Evolutionary conservation across 352 stramenopile species (phyloP), one percentile per base, ranked within the genome.

Genomic region (Globisporangium cystogenes): DNA sequence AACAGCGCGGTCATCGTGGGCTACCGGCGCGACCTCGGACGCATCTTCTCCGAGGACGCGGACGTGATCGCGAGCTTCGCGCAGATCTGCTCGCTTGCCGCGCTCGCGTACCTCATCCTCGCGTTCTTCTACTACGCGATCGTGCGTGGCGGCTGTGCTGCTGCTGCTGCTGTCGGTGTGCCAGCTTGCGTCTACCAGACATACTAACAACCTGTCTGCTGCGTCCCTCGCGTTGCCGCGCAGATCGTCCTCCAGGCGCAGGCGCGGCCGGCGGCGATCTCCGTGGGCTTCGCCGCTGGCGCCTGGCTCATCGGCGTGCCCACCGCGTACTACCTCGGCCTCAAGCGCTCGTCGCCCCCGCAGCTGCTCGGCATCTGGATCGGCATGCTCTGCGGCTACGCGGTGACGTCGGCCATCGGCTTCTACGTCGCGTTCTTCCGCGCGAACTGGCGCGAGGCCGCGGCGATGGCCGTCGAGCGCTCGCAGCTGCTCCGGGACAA

Each of bases 91-190:
- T 58, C 62, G 14, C 59, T 91, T 10, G 68, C 79, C 0, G 72
- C 68, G 10, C 47, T 86, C 21, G 79, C 70, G 8, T 94, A 94
- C 60, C 56, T 84, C 43, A 68, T 83, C 7, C 68, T 96, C 23
- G 64, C 53, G n/a, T 83, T 94, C 59, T 93, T 93, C 66, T 96
- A 87, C 65, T 84, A 82, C 44, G 70, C 81, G 12, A 78, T 91
- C 51, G 79, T 84, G 51, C 57, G 69, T 71, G 12, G 10, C 27
- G 7, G 21, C n/a, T 18, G 20, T 18, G 21, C n/a, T 18, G 20
- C 26, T 31, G 20, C 10, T 7, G 20, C 26, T 18, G 14, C 12
- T 29, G 20, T 23, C 11, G 7, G 15, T 39, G 14, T 35, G 33
- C 5, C 33, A n/a, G n/a, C n/a, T n/a, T n/a, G n/a, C n/a, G n/a